Percentiles rank a stretch among this genome's conserved stretches.
Conservation (phyloP, 106 monocot genomes). For the Agapanthus africanus region DNA sequence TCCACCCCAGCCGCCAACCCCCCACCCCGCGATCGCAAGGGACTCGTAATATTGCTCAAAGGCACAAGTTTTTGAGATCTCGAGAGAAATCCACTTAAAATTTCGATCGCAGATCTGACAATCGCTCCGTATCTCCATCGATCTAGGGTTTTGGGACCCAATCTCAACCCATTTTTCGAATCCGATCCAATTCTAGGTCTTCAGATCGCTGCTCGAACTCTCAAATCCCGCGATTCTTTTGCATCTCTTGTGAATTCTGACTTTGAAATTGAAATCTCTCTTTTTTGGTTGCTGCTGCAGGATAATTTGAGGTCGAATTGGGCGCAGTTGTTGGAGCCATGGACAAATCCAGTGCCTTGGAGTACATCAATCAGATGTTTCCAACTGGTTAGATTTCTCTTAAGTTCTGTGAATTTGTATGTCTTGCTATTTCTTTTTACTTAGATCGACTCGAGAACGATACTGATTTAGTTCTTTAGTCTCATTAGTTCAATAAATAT, state of each 20-base stretch:
- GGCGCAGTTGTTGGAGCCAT: slow-evolving; percentile 27
- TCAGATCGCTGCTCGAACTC: background rate
- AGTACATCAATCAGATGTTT: slow-evolving; percentile 98
- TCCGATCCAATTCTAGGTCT: background rate
- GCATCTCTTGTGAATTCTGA: too few species aligned
- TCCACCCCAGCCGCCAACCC: background rate
- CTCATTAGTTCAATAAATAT: too few species aligned
- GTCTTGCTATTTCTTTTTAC: too few species aligned
- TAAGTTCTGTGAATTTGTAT: too few species aligned
- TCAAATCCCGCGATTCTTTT: too few species aligned
- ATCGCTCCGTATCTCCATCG: background rate
- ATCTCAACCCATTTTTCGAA: background rate
- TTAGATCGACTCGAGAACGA: too few species aligned
- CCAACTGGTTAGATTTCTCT: slow-evolving; percentile 58
- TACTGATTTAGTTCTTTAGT: too few species aligned
- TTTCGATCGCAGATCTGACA: background rate
- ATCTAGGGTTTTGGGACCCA: background rate
- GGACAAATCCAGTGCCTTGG: slow-evolving; percentile 93
- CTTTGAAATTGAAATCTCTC: background rate
- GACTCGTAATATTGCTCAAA: too few species aligned
- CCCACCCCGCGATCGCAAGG: too few species aligned
- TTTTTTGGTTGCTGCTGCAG: background rate
- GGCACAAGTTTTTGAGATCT: background rate
- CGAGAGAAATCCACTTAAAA: background rate
- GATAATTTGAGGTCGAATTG: too few species aligned